Percentiles rank a stretch among this genome's conserved stretches.
Conservation (phyloP, 164 flowering plant species). For the Vitis cinerea region DNA sequence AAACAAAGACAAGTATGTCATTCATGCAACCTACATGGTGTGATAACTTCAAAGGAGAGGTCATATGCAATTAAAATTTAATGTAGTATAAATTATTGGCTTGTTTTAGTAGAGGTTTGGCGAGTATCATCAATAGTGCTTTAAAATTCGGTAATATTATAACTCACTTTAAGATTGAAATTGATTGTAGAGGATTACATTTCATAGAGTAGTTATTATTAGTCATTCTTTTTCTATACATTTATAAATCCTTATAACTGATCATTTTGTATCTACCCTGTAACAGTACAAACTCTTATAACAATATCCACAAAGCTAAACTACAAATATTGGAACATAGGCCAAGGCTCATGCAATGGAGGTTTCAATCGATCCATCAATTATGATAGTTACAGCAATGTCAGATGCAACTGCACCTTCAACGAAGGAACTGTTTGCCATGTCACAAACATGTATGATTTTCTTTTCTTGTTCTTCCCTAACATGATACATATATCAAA, state of each 20-base stretch:
- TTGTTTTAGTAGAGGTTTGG: too few species aligned
- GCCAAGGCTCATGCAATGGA: slow-evolving; percentile 23
- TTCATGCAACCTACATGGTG: too few species aligned
- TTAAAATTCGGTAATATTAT: too few species aligned
- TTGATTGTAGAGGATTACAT: too few species aligned
- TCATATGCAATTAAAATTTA: too few species aligned
- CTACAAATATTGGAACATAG: slow-evolving; percentile 21
- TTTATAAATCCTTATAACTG: background rate
- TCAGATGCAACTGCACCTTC: slow-evolving; percentile 37
- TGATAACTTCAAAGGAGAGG: too few species aligned
- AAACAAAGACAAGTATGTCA: too few species aligned
- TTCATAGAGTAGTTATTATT: too few species aligned
- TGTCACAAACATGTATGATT: slow-evolving; percentile 37
- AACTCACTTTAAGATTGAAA: too few species aligned
- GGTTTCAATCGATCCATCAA: background rate
- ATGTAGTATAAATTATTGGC: too few species aligned
- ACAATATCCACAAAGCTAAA: slow-evolving; percentile 29
- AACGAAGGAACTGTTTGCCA: slow-evolving; percentile 28
- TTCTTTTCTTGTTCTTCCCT: background rate
- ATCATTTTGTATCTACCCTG: background rate
- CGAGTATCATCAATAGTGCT: too few species aligned
- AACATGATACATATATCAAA: background rate
- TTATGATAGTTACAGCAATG: slow-evolving; percentile 2
- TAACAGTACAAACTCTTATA: slow-evolving; percentile 31
- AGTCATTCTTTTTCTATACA: background rate